Evolutionary conservation across 1,284 basidiomycete genomes (phyloP).

Genomic region (Pseudozyma hubeiensis): DNA sequence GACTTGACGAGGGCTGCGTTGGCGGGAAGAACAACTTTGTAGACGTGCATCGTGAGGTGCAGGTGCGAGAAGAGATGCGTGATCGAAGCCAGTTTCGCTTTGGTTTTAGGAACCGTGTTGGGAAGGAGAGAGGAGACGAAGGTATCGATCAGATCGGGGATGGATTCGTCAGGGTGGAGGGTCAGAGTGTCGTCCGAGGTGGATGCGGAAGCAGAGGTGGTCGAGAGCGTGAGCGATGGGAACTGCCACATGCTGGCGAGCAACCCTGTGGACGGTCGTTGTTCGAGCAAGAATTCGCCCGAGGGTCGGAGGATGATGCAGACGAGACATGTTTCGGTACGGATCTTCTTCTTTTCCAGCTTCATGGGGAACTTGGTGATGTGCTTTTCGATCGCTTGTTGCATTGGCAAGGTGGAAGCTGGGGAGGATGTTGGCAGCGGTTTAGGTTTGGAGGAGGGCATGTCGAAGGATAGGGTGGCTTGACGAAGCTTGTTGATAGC

Average conservation of each 20-base stretch:
- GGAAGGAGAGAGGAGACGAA: constrained; percentile 16
- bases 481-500: constrained; percentile 36
- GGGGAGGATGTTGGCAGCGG: neutral
- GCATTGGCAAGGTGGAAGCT: neutral
- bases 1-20: neutral
- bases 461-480: constrained; percentile 37
- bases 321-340: constrained; percentile 86
- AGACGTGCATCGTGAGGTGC: constrained; percentile 85
- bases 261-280: constrained; percentile 40
- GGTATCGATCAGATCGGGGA: constrained; percentile 18
- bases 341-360: constrained; percentile 81
- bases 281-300: constrained; percentile 31
- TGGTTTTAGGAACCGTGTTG: neutral
- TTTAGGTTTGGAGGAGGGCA: constrained; percentile 10
- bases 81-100: constrained; percentile 70
- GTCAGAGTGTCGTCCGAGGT: constrained; percentile 2
- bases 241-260: constrained; percentile 66
- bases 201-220: constrained; percentile 17
- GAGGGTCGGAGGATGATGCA: constrained; percentile 73
- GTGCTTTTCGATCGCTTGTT: constrained; percentile 33
- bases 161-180: constrained; percentile 2
- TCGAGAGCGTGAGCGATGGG: constrained; percentile 51
- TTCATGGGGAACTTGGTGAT: constrained; percentile 89
- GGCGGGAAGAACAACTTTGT: constrained; percentile 53
- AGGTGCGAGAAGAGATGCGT: constrained; percentile 91